Percentiles rank a stretch among this genome's conserved stretches.
Evolutionary conservation across 2,329 filamentous ascomycete genomes (phyloP).

Genomic region (Elsinoe ampelina): DNA sequence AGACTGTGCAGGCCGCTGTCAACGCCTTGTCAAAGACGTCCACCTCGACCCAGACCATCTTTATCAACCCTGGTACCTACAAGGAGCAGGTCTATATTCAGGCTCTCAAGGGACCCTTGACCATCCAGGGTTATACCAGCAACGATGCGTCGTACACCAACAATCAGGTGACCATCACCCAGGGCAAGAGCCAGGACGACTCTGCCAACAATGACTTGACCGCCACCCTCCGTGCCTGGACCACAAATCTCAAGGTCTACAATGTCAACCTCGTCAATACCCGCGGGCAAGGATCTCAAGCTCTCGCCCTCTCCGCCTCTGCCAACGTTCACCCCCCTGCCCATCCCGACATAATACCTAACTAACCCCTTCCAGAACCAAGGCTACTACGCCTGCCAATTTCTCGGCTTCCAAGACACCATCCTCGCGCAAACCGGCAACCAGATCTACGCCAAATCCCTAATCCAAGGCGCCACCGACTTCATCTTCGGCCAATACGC

Average conservation of each 20-base stretch:
- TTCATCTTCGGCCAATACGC: conserved; percentile 51
- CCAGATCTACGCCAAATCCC: conserved; percentile 47
- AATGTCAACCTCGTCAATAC: conserved; percentile 51
- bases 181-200: conserved; percentile 38
- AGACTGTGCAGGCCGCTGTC: conserved; percentile 48
- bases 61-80: conserved; percentile 54
- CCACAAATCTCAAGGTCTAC: conserved; percentile 49
- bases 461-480: conserved; percentile 51
- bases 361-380: conserved; percentile 31
- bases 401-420: conserved; percentile 51
- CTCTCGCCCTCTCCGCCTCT: conserved; percentile 45
- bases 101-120: conserved; percentile 39
- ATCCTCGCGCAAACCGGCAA: conserved; percentile 41
- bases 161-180: conserved; percentile 51
- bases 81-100: conserved; percentile 50
- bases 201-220: conserved; percentile 46
- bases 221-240: conserved; percentile 40
- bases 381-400: conserved; percentile 48
- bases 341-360: background rate
- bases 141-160: conserved; percentile 43
- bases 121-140: conserved; percentile 50
- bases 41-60: conserved; percentile 48
- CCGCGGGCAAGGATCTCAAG: conserved; percentile 41
- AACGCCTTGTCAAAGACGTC: conserved; percentile 46
- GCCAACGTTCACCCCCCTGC: conserved; percentile 25